These are phyloP conservation scores for Boletellus ananas DNA, from an alignment of 768 basidiomycete genomes.

Conservation along the genomic window DNA sequence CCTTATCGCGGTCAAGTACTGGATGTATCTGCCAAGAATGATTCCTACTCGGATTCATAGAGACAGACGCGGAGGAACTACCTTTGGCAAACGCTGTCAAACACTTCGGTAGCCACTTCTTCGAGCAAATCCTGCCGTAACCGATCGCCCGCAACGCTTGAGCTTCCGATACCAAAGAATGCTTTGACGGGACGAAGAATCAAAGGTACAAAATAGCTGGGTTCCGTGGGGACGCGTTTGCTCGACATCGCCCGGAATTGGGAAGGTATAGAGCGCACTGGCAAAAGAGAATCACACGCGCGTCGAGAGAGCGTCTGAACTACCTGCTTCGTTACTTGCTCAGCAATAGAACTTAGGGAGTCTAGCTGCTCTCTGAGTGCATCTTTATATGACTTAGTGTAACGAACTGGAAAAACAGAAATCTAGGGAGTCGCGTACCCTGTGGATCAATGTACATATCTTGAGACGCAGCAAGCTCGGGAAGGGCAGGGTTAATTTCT, in stretches of 20 bases:
- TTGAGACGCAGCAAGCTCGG: constrained; percentile 35
- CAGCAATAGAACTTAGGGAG: constrained; percentile 47
- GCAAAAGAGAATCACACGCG: constrained; percentile 81
- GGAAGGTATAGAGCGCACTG: constrained; percentile 83
- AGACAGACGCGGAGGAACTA: constrained; percentile 25
- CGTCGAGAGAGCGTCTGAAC: constrained; percentile 67
- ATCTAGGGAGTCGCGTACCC: constrained; percentile 40
- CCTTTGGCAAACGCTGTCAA: constrained; percentile 68
- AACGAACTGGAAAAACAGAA: not conserved
- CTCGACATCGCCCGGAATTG: constrained; percentile 86
- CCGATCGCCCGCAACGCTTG: constrained; percentile 55
- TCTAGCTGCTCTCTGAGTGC: constrained; percentile 53
- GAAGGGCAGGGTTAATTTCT: constrained; percentile 61
- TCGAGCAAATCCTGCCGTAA: constrained; percentile 54
- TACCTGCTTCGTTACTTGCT: constrained; percentile 60
- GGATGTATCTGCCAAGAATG: constrained; percentile 57
- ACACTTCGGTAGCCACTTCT: constrained; percentile 56
- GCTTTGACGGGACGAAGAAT: constrained; percentile 77
- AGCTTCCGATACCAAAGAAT: constrained; percentile 62
- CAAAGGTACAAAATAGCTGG: constrained; percentile 81
- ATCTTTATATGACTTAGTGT: constrained; percentile 34
- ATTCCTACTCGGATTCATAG: not conserved
- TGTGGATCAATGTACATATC: constrained; percentile 39
- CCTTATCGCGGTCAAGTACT: constrained; percentile 77
- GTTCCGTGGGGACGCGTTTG: constrained; percentile 66